phyloP scores from a whole-genome alignment of 2,329 filamentous ascomycete species.

The Pseudogymnoascus sp. region DNA sequence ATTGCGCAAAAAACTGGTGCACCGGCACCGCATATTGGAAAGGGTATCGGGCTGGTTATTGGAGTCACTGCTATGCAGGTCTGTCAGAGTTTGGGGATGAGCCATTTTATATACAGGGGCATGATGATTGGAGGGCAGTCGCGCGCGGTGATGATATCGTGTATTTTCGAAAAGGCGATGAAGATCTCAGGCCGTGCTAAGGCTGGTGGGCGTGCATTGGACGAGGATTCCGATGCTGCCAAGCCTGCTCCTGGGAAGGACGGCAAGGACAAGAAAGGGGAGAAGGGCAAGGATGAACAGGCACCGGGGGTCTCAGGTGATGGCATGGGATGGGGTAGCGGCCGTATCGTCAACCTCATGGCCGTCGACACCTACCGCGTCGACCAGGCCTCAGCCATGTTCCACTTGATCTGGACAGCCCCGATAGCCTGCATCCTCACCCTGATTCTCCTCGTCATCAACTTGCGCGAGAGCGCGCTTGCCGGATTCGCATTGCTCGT shows the following conservation, averaged over 20 bases:
- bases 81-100: constrained; percentile 69
- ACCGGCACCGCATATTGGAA: constrained; percentile 59
- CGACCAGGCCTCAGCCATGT: constrained; percentile 78
- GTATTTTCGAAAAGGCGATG: constrained; percentile 92
- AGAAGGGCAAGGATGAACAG: constrained; percentile 32
- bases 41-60: constrained; percentile 73
- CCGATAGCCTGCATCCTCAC: constrained; percentile 74
- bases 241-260: constrained; percentile 38
- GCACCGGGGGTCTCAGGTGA: constrained; percentile 52
- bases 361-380: constrained; percentile 90
- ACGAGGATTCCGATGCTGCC: constrained; percentile 29
- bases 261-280: constrained; percentile 32
- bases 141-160: constrained; percentile 71
- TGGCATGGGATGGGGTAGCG: constrained; percentile 83
- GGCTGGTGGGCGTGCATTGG: constrained; percentile 61
- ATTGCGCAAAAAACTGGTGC: constrained; percentile 44
- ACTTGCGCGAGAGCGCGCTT: constrained; percentile 82
- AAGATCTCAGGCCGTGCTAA: constrained; percentile 79
- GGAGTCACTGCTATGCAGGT: constrained; percentile 83
- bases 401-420: constrained; percentile 86
- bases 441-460: constrained; percentile 71
- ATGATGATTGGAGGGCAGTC: constrained; percentile 86
- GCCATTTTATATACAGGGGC: constrained; percentile 87
- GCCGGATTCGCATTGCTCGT: constrained; percentile 80
- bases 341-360: constrained; percentile 87